These are phyloP conservation scores for Dalbergia cochinchinensis DNA, from an alignment of 306 rosid genomes.

Conservation along the genomic window DNA sequence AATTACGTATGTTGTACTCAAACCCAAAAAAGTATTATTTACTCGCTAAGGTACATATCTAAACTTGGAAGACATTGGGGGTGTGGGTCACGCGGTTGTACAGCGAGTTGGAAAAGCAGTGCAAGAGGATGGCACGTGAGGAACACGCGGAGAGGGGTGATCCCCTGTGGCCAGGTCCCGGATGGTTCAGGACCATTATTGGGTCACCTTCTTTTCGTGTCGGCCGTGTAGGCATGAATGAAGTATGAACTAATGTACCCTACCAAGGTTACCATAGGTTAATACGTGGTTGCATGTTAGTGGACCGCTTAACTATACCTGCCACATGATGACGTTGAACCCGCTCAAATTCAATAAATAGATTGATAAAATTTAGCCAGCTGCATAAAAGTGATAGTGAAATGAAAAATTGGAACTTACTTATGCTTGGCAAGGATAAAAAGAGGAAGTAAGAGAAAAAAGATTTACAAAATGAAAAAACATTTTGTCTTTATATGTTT, in stretches of 20 bases:
- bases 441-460: no score
- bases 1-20: rapidly evolving
- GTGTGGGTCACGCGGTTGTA: not conserved
- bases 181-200: not conserved
- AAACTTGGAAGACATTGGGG: not conserved
- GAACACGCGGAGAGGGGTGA: slow-evolving; percentile 20
- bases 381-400: no score
- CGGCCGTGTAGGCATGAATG: not conserved
- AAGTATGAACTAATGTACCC: no score
- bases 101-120: not conserved
- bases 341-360: not conserved
- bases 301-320: not conserved
- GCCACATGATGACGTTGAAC: slow-evolving; percentile 5
- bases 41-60: no score
- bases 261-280: not conserved
- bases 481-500: no score
- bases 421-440: no score
- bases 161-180: slow-evolving; percentile 4
- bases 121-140: slow-evolving; percentile 28
- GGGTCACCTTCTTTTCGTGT: not conserved
- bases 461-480: no score
- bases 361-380: no score
- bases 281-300: slow-evolving; percentile 22
- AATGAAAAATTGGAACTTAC: no score
- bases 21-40: no score